Percentiles rank a stretch among this genome's conserved stretches.
Conservation (phyloP, 768 basidiomycete species). For the Mrakia gelida region DNA sequence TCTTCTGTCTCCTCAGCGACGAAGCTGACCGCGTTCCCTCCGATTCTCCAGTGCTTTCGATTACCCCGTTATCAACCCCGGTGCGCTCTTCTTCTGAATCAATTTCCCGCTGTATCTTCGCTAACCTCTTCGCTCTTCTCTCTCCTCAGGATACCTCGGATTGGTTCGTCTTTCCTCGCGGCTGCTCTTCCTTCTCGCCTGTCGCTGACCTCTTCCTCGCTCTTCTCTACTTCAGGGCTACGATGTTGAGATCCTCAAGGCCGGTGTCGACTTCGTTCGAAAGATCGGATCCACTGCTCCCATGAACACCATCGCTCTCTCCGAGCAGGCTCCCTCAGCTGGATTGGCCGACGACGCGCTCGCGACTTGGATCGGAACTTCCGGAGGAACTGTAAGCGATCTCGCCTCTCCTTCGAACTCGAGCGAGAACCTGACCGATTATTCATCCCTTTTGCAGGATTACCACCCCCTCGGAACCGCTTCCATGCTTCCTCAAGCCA, state of each 20-base stretch:
- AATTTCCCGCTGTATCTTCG: too few relatives aligned
- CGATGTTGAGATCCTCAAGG: constrained; percentile 24
- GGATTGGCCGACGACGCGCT: constrained; percentile 5
- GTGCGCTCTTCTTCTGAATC: too few relatives aligned
- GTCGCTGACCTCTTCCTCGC: not conserved
- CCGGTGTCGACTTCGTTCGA: constrained; percentile 7
- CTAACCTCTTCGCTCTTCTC: too few relatives aligned
- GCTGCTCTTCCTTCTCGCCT: not conserved
- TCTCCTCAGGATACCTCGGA: constrained; percentile 50
- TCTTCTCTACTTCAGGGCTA: not conserved
- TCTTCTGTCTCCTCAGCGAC: too few relatives aligned
- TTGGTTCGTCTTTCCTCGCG: not conserved
- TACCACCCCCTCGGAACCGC: constrained; percentile 46
- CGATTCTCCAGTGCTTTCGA: too few relatives aligned
- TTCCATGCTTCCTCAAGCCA: constrained; percentile 55
- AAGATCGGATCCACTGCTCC: constrained; percentile 20
- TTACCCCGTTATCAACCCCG: constrained; percentile 59
- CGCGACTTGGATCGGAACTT: constrained; percentile 11
- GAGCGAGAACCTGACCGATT: not conserved
- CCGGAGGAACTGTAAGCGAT: not conserved
- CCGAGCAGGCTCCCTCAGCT: not conserved
- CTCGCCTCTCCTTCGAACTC: not conserved
- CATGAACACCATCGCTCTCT: not conserved
- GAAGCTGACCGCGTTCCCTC: too few relatives aligned
- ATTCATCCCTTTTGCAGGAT: not conserved